These are phyloP conservation scores for Sabuloglossum arenarium DNA, from an alignment of 495 filamentous ascomycete genomes.

Conservation along the genomic window DNA sequence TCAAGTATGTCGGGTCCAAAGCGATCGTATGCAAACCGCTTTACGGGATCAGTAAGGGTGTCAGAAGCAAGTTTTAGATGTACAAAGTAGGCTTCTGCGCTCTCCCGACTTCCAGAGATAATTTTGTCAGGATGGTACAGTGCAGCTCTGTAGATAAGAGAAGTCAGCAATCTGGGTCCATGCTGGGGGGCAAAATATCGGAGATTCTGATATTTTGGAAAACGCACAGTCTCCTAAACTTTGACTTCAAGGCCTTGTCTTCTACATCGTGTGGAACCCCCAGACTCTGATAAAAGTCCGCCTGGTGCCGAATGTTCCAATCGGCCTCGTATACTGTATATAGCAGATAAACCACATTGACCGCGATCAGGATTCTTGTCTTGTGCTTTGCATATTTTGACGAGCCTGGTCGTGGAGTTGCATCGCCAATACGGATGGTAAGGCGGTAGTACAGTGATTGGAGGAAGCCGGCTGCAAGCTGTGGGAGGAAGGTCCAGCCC, in stretches of 20 bases:
- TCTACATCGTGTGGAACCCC: constrained; percentile 42
- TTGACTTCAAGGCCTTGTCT: constrained; percentile 60
- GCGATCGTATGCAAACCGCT: constrained; percentile 80
- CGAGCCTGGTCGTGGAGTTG: constrained; percentile 51
- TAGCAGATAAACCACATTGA: constrained; percentile 63
- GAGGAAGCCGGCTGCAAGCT: constrained; percentile 61
- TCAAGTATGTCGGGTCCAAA: constrained; percentile 57
- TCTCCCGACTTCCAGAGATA: constrained; percentile 15
- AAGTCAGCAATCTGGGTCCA: not conserved
- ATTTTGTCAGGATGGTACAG: constrained; percentile 82
- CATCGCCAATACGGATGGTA: constrained; percentile 79
- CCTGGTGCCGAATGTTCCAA: constrained; percentile 44
- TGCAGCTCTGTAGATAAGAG: constrained; percentile 29
- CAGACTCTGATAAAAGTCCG: constrained; percentile 61
- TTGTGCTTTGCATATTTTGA: constrained; percentile 49
- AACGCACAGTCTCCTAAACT: constrained; percentile 49
- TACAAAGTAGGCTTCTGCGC: constrained; percentile 47
- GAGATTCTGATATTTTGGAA: not conserved
- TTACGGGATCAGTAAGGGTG: constrained; percentile 54
- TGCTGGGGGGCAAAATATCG: too few species aligned
- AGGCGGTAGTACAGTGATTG: constrained; percentile 74
- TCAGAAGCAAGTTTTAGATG: constrained; percentile 69
- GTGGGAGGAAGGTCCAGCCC: constrained; percentile 62
- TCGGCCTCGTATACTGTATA: constrained; percentile 93
- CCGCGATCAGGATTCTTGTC: constrained; percentile 58